Evolutionary conservation across 2,329 filamentous ascomycete genomes (phyloP), one percentile per base, ranked within the genome.

Genomic region (Diaporthe sp.): DNA sequence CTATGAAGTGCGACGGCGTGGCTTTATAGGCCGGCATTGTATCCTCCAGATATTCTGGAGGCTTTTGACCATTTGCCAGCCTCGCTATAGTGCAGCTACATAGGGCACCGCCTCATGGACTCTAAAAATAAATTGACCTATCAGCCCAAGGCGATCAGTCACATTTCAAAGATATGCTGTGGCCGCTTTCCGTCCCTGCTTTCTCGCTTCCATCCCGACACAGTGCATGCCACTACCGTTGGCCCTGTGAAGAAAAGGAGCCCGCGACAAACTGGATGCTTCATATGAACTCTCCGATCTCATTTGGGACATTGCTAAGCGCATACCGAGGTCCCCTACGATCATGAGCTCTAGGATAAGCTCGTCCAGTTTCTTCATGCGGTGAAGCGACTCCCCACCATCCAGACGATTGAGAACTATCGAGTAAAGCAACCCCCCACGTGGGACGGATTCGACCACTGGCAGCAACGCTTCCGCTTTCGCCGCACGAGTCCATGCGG

Each of bases 261-360:
- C 7, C 22, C 4, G 31, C 17, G 20, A 17, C 10, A 4, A 4
- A 39, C 28, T 37, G 31, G 42, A n/a, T 70, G 31, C 20, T 9
- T 9, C 10, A 34, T n/a, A n/a, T n/a, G n/a, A n/a, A 10, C 51
- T 55, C 20, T 39, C 34, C 22, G 57, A 42, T 12, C 57, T 61
- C 34, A 39, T 37, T 31, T 70, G 65, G 65, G 22, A 39, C 6
- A n/a, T 70, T 9, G 47, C 28, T 1, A 55, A 55, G 65, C 65
- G 28, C 28, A 31, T 31, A 3, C 28, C 28, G 28, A 55, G 20
- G 28, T 70, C 4, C 47, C 47, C 47, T 51, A 4, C 65, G 44
- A 70, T 3, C 47, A 70, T 10, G 20, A 70, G 47, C 9, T 8
- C 47, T 31, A 70, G 47, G 65, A 70, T 20, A 70, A 70, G 65